A percentile compares a stretch with the other conserved stretches of the same genome.
Conservation (phyloP, 345 rosid genomes). For the Moricandia moricandioides region DNA sequence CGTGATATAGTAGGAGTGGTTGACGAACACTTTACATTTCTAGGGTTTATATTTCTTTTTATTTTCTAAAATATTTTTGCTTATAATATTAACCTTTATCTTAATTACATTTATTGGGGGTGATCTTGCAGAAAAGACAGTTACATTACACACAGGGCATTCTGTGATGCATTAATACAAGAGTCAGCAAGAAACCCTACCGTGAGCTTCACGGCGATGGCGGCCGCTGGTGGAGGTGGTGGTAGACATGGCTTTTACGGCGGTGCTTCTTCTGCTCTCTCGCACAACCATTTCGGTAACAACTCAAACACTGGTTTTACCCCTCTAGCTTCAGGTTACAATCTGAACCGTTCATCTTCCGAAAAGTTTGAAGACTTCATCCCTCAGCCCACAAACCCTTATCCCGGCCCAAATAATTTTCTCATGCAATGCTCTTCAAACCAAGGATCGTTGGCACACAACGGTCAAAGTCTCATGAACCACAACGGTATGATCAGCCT, state of each 20-base stretch:
- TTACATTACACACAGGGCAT: slow-evolving; percentile 80
- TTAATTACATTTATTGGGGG: background rate
- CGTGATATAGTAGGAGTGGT: slow-evolving; percentile 25
- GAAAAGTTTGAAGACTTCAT: slow-evolving; percentile 41
- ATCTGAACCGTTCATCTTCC: slow-evolving; percentile 27
- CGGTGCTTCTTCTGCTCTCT: slow-evolving; percentile 29
- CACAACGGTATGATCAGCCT: slow-evolving; percentile 28
- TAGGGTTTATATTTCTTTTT: slow-evolving; percentile 1
- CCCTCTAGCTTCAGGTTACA: slow-evolving; percentile 32
- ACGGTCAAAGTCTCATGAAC: slow-evolving; percentile 32
- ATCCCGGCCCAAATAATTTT: slow-evolving; percentile 29
- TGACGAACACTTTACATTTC: slow-evolving; percentile 27
- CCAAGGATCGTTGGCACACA: slow-evolving; percentile 30
- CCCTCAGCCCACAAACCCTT: slow-evolving; percentile 41
- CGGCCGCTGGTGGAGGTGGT: slow-evolving; percentile 10
- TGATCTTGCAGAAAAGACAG: slow-evolving; percentile 67
- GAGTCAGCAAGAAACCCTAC: slow-evolving; percentile 65
- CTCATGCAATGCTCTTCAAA: slow-evolving; percentile 51
- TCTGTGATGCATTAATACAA: slow-evolving; percentile 77
- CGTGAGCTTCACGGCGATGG: slow-evolving; percentile 40
- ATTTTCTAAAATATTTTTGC: background rate
- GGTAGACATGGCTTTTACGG: slow-evolving; percentile 49
- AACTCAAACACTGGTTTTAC: slow-evolving; percentile 9
- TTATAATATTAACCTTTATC: background rate
- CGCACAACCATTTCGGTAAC: slow-evolving; percentile 24